phyloP scores from a whole-genome alignment of 1,284 basidiomycete genomes.

The Rhodotorula sp. region DNA sequence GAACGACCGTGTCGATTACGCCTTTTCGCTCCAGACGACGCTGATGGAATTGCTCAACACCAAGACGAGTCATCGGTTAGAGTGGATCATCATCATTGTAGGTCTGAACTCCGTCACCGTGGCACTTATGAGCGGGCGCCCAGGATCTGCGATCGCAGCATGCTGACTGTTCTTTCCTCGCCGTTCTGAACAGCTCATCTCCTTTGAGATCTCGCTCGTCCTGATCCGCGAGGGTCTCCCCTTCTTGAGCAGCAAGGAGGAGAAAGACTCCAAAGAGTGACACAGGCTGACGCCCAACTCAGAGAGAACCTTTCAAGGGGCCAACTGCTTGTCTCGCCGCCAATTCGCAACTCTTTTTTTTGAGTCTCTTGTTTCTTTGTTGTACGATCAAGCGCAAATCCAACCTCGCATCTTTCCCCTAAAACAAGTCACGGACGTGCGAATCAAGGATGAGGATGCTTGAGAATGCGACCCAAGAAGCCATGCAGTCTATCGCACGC shows the following conservation, averaged over 20 bases:
- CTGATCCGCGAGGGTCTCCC: constrained; percentile 34
- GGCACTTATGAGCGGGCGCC: too few relatives aligned
- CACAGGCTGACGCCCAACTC: background rate
- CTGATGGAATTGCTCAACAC: constrained; percentile 43
- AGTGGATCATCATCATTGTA: constrained; percentile 46
- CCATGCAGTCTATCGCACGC: too few relatives aligned
- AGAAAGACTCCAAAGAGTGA: background rate
- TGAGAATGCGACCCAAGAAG: too few relatives aligned
- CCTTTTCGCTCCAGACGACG: constrained; percentile 42
- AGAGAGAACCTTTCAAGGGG: background rate
- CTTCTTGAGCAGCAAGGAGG: constrained; percentile 18
- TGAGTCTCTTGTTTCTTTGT: background rate
- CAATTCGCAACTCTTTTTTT: background rate
- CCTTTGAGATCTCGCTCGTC: constrained; percentile 40
- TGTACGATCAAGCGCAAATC: background rate
- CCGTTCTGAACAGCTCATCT: constrained; percentile 30
- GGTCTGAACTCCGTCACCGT: background rate
- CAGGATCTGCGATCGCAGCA: background rate
- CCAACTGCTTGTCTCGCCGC: background rate
- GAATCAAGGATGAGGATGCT: background rate
- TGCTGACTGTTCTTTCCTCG: too few relatives aligned
- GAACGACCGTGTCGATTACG: constrained; percentile 44
- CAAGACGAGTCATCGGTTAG: constrained; percentile 42
- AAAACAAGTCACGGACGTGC: background rate
- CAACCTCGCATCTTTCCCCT: background rate